These are phyloP conservation scores for Colletotrichum ledebouriae DNA, from an alignment of 2,329 filamentous ascomycete genomes.

Conservation along the genomic window DNA sequence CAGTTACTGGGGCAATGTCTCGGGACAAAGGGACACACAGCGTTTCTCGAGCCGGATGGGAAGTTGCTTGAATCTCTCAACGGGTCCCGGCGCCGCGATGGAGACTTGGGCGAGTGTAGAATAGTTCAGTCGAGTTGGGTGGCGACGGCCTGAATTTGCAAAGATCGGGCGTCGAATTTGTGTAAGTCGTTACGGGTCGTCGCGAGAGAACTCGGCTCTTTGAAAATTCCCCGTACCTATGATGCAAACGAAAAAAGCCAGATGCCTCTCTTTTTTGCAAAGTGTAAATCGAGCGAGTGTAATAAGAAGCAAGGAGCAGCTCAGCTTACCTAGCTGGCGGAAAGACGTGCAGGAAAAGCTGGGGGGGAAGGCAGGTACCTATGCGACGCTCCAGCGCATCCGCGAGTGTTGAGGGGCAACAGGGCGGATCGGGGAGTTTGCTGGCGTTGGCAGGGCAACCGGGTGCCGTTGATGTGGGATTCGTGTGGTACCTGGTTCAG, in stretches of 20 bases:
- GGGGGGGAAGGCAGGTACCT: slow-evolving; percentile 9
- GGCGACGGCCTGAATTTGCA: not conserved
- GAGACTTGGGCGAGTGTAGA: slow-evolving; percentile 2
- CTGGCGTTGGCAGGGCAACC: slow-evolving; percentile 34
- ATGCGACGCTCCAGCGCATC: slow-evolving; percentile 32
- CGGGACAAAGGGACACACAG: slow-evolving; percentile 29
- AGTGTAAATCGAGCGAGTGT: slow-evolving; percentile 20
- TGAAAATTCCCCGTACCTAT: not conserved
- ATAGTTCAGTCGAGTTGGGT: slow-evolving; percentile 13
- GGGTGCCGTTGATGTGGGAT: not conserved
- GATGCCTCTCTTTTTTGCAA: slow-evolving; percentile 11
- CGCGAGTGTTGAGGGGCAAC: slow-evolving; percentile 42
- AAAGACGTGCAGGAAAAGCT: slow-evolving; percentile 12
- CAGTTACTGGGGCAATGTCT: slow-evolving; percentile 35
- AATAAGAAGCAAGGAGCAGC: slow-evolving; percentile 12
- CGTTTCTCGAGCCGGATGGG: slow-evolving; percentile 9
- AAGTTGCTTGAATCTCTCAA: slow-evolving; percentile 21
- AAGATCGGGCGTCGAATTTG: not conserved
- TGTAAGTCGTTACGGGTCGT: slow-evolving; percentile 13
- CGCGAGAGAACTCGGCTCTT: not conserved
- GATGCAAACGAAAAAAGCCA: slow-evolving; percentile 2
- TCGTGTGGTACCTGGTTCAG: slow-evolving; percentile 17
- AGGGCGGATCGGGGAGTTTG: slow-evolving; percentile 38
- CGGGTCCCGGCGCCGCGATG: slow-evolving; percentile 33
- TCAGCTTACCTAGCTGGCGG: not conserved